Evolutionary conservation across 1,284 basidiomycete genomes (phyloP).

Genomic region (Malassezia nana): DNA sequence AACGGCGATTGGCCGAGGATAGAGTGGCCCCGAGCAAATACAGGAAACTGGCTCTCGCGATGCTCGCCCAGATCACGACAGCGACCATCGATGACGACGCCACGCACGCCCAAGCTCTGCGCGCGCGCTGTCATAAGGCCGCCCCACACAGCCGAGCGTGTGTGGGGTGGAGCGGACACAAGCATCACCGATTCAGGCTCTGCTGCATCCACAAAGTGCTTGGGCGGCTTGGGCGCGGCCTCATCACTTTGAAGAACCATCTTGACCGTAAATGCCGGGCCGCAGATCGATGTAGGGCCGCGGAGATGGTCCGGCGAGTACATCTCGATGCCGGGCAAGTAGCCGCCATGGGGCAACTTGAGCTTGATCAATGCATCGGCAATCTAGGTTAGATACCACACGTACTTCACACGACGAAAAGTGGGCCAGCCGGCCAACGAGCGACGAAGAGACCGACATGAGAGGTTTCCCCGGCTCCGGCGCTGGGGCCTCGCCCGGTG

Average conservation of each 20-base stretch:
- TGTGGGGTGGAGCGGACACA: conserved; percentile 61
- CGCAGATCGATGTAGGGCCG: conserved; percentile 49
- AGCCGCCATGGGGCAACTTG: conserved; percentile 63
- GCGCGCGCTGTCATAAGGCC: conserved; percentile 82
- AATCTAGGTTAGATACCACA: conserved; percentile 52
- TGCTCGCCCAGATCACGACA: conserved; percentile 75
- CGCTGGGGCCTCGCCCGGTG: neutral
- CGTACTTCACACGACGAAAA: conserved; percentile 16
- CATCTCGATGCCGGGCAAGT: conserved; percentile 67
- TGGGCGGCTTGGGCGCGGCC: conserved; percentile 58
- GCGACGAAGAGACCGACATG: neutral
- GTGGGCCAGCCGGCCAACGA: conserved; percentile 1
- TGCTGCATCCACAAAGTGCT: conserved; percentile 77
- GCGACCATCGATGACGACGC: conserved; percentile 67
- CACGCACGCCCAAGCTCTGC: conserved; percentile 58
- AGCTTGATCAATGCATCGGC: conserved; percentile 86
- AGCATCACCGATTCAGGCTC: conserved; percentile 62
- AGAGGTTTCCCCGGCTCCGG: neutral
- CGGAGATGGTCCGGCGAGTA: conserved; percentile 51
- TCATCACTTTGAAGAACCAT: conserved; percentile 64
- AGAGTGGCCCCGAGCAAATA: conserved; percentile 64
- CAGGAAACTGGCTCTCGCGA: conserved; percentile 55
- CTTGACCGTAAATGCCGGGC: conserved; percentile 79
- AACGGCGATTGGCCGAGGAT: conserved; percentile 80
- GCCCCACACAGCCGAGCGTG: conserved; percentile 79